These are phyloP conservation scores for Bipolaris bicolor DNA, from an alignment of 2,329 filamentous ascomycete species.

Conservation along the genomic window DNA sequence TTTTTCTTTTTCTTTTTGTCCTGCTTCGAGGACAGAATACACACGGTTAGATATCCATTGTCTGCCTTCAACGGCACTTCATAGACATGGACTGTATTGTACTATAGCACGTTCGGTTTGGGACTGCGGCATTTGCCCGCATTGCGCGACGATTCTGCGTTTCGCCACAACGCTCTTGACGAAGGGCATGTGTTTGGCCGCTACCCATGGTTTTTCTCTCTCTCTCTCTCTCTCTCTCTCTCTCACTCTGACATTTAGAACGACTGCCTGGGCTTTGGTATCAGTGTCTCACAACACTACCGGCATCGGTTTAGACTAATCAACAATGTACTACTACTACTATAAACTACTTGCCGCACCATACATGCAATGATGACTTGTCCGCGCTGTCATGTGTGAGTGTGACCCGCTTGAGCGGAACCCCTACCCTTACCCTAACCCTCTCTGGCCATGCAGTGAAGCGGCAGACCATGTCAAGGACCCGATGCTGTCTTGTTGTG, in stretches of 20 bases:
- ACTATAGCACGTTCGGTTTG: conserved; percentile 42
- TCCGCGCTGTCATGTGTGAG: conserved; percentile 12
- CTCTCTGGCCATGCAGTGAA: conserved; percentile 14
- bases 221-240: conserved; percentile 1
- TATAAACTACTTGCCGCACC: neutral
- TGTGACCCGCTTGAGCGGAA: conserved; percentile 17
- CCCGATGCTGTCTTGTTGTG: neutral
- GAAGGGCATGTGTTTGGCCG: conserved; percentile 33
- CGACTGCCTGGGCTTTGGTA: conserved; percentile 41
- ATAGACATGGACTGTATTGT: conserved; percentile 40
- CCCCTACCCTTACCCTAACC: neutral
- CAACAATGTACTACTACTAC: conserved; percentile 35
- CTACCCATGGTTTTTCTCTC: conserved; percentile 23
- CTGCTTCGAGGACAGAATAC: conserved; percentile 38
- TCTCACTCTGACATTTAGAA: conserved; percentile 30
- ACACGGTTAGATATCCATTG: conserved; percentile 41
- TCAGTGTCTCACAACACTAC: conserved; percentile 40
- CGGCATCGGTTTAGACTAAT: conserved; percentile 47
- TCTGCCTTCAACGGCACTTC: conserved; percentile 44
- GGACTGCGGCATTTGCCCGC: conserved; percentile 35
- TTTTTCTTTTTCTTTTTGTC: conserved; percentile 37
- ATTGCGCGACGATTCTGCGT: conserved; percentile 42
- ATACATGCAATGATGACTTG: conserved; percentile 9
- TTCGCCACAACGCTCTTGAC: conserved; percentile 37
- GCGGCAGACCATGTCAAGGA: neutral